These are phyloP conservation scores for Epichloe scottii DNA, from an alignment of 2,329 filamentous ascomycete species.

Conservation along the genomic window DNA sequence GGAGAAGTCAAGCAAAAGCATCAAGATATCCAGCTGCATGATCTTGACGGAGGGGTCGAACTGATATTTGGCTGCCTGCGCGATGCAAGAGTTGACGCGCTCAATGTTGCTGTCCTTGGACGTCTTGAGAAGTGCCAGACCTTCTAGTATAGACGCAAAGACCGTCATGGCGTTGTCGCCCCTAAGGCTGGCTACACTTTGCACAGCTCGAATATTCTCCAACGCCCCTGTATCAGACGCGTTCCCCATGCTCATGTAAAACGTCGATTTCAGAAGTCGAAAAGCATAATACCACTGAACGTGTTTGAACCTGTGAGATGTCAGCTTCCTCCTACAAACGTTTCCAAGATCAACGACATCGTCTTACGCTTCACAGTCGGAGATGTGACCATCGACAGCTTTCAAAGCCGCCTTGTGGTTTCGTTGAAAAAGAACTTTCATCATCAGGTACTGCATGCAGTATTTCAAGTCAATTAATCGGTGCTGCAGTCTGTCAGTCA, in stretches of 20 bases:
- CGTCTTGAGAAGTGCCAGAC: slow-evolving; percentile 53
- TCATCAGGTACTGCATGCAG: slow-evolving; percentile 61
- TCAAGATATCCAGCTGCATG: slow-evolving; percentile 53
- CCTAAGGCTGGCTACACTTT: slow-evolving; percentile 43
- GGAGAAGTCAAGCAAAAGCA: slow-evolving; percentile 56
- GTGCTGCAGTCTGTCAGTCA: slow-evolving; percentile 16
- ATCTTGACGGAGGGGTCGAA: slow-evolving; percentile 50
- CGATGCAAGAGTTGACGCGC: slow-evolving; percentile 59
- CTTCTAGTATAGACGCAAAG: slow-evolving; percentile 55
- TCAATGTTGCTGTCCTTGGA: slow-evolving; percentile 54
- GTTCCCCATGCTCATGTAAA: slow-evolving; percentile 50
- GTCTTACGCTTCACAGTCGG: slow-evolving; percentile 52
- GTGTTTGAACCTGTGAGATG: slow-evolving; percentile 41
- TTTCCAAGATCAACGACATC: no score
- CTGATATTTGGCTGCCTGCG: slow-evolving; percentile 61
- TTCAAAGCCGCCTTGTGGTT: slow-evolving; percentile 64
- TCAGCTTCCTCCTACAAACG: neutral
- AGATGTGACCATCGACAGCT: slow-evolving; percentile 54
- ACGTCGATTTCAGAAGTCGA: slow-evolving; percentile 57
- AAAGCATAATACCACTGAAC: slow-evolving; percentile 66
- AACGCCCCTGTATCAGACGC: slow-evolving; percentile 50
- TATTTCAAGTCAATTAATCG: slow-evolving; percentile 54
- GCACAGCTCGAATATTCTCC: slow-evolving; percentile 56
- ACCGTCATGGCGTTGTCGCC: slow-evolving; percentile 53
- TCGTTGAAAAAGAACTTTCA: slow-evolving; percentile 57